Evolutionary conservation across 768 basidiomycete genomes (phyloP).

Genomic region (Tulasnella sp.): DNA sequence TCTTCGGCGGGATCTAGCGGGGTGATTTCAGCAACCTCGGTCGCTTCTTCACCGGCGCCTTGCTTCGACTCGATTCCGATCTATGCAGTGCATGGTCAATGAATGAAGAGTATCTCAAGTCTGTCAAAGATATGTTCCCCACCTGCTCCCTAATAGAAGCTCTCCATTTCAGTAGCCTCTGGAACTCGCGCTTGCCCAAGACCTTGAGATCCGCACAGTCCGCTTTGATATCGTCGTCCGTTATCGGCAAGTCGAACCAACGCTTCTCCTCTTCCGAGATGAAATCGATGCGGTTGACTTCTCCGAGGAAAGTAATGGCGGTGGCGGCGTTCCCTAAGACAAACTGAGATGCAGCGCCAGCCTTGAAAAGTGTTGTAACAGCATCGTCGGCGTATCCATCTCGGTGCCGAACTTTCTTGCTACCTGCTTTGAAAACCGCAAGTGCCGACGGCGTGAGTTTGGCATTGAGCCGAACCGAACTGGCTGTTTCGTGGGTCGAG

Average conservation of each 20-base stretch:
- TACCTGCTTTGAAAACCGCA: constrained; percentile 93
- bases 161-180: constrained; percentile 87
- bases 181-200: constrained; percentile 96
- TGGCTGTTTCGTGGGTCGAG: constrained; percentile 11
- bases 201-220: constrained; percentile 93
- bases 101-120: neutral
- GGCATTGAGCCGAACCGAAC: neutral
- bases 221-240: constrained; percentile 72
- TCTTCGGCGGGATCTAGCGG: constrained; percentile 65
- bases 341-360: constrained; percentile 65
- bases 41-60: constrained; percentile 67
- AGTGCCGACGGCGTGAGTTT: constrained; percentile 24
- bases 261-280: constrained; percentile 77
- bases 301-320: constrained; percentile 74
- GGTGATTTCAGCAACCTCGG: constrained; percentile 63
- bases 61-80: constrained; percentile 80
- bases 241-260: constrained; percentile 73
- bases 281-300: constrained; percentile 73
- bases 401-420: constrained; percentile 83
- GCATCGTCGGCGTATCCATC: constrained; percentile 90
- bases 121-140: constrained; percentile 30
- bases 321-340: constrained; percentile 53
- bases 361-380: constrained; percentile 84
- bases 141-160: constrained; percentile 84
- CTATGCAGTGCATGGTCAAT: constrained; percentile 40